Base-by-base conservation (phyloP, 2,329 filamentous ascomycete genomes). In the Penicillium glabrum region DNA sequence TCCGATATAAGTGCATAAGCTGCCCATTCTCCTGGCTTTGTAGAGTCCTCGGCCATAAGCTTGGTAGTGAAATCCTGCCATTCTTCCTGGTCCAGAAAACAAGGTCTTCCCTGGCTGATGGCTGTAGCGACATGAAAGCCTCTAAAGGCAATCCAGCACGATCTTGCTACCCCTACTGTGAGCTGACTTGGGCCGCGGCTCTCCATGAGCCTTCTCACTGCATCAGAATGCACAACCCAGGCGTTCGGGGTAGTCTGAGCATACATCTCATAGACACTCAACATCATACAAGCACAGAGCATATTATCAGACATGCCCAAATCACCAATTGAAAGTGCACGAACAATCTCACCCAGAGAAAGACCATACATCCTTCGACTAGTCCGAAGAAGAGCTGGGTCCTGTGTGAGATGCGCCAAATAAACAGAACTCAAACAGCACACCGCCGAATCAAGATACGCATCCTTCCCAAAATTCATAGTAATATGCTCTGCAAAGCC, bases 211-310 rank as follows among this genome's bases (percentile, higher is more conserved):
- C 64, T 61, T 41, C 66, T 68, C 2, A 71, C 72, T 1, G 72
- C 75, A 3, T 74, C 71, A 0, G 72, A 71, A 53, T 77, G 75
- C 14, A 68, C 64, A 4, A 72, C 67, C 71, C 73, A 77, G 2
- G 72, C 69, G 4, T 69, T 62, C n/a, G 66, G 68, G 10, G 64
- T 67, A 5, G 75, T 74, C 33, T 68, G 70, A 13, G 72, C 69
- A 51, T 74, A 73, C 70, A 76, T 74, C 48, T 77, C 74, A 51
- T 73, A 77, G 11, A 75, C 70, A 11, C 68, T 73, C 9, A 76
- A 66, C 45, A 76, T 66, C 57, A 76, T 72, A 9, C 69, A 66
- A 2, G 79, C 60, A 60, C 71, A 61, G 24, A 75, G 31, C 71
- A 68, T 63, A 58, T 73, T 64, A 64, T 68, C 65, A 21, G 70